Conservation (phyloP, 2,329 filamentous ascomycete species). For the Alternaria ventricosa region DNA sequence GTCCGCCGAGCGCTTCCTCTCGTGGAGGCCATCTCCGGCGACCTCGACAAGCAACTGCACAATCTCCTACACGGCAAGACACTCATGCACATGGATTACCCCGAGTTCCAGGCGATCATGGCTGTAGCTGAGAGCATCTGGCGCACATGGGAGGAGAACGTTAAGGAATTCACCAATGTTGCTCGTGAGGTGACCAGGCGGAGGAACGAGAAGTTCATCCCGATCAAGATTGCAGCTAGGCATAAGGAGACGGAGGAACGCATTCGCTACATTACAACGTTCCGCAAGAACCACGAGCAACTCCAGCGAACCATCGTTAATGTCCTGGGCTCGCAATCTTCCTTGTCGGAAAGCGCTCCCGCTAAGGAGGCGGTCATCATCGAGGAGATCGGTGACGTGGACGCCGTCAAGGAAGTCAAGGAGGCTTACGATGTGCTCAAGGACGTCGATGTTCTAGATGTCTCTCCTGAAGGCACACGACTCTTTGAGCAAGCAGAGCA, state of each 20-base stretch:
- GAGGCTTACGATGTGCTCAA: constrained; percentile 94
- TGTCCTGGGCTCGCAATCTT: constrained; percentile 75
- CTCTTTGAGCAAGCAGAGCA: constrained; percentile 94
- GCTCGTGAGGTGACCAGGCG: constrained; percentile 92
- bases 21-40: constrained; percentile 95
- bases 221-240: constrained; percentile 90
- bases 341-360: constrained; percentile 51
- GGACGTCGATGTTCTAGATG: constrained; percentile 93
- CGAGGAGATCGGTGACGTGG: constrained; percentile 95
- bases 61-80: constrained; percentile 83
- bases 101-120: constrained; percentile 88
- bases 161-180: constrained; percentile 98
- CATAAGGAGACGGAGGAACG: constrained; percentile 90
- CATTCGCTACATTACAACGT: constrained; percentile 91
- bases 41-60: constrained; percentile 87
- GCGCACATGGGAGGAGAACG: constrained; percentile 89
- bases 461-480: constrained; percentile 86
- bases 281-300: constrained; percentile 97
- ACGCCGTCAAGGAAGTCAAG: constrained; percentile 94
- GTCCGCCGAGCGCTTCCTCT: constrained; percentile 88
- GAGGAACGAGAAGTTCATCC: constrained; percentile 96
- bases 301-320: constrained; percentile 95
- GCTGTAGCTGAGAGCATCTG: constrained; percentile 84
- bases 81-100: constrained; percentile 89
- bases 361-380: constrained; percentile 67